A percentile compares a stretch with the other conserved stretches of the same genome.
These are phyloP conservation scores for Penicillium atrosanguineum DNA, from an alignment of 495 filamentous ascomycete genomes.

Conservation along the genomic window DNA sequence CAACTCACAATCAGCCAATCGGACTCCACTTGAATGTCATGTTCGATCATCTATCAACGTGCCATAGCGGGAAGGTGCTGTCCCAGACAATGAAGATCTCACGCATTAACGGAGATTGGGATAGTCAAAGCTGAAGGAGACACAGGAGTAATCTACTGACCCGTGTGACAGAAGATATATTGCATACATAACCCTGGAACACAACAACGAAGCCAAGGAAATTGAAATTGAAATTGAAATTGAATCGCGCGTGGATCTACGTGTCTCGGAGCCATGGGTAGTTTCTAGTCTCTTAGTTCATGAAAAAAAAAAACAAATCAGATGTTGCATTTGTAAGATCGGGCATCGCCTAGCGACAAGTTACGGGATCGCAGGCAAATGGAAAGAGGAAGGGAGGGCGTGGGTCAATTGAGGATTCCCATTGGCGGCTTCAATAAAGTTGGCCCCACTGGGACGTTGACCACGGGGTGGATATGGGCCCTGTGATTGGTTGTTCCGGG, in stretches of 20 bases:
- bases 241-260: too few relatives aligned
- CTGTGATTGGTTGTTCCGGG: not conserved
- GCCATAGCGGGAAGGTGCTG: too few relatives aligned
- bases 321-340: too few relatives aligned
- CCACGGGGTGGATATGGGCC: not conserved
- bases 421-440: not conserved
- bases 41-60: not conserved
- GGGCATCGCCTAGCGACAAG: not conserved
- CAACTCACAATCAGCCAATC: not conserved
- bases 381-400: not conserved
- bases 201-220: too few relatives aligned
- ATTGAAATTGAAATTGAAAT: too few relatives aligned
- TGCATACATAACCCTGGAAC: too few relatives aligned
- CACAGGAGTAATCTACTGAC: too few relatives aligned
- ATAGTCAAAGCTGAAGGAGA: not conserved
- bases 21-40: not conserved
- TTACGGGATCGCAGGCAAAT: not conserved
- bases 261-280: not conserved
- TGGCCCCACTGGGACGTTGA: not conserved
- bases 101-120: not conserved
- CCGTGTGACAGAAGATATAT: too few relatives aligned
- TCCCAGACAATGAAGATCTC: not conserved
- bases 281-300: not conserved
- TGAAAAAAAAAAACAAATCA: not conserved
- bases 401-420: not conserved